Evolutionary conservation across 495 filamentous ascomycete species (phyloP).

Genomic region (Penicillium tannophilum): DNA sequence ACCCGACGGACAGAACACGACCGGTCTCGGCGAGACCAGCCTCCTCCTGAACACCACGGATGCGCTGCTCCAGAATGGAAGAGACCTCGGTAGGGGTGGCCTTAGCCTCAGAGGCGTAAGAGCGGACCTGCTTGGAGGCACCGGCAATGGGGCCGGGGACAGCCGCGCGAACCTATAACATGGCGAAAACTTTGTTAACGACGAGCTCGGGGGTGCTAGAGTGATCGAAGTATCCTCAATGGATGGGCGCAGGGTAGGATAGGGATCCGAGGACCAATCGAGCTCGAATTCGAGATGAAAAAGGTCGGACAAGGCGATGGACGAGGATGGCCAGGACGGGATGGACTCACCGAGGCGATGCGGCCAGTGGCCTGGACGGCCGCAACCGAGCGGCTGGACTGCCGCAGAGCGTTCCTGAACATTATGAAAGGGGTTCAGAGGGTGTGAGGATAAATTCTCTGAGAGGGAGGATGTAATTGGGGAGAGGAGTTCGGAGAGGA

Average conservation of each 20-base stretch:
- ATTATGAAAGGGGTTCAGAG: constrained; percentile 66
- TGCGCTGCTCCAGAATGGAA: constrained; percentile 98
- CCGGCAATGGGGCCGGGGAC: constrained; percentile 73
- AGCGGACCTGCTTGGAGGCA: constrained; percentile 76
- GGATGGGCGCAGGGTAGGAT: constrained; percentile 28
- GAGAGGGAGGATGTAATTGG: constrained; percentile 54
- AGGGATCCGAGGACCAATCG: constrained; percentile 39
- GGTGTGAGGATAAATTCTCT: constrained; percentile 49
- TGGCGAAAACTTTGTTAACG: constrained; percentile 52
- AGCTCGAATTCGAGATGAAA: constrained; percentile 45
- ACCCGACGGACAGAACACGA: constrained; percentile 98
- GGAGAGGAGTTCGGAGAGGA: constrained; percentile 49
- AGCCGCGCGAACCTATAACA: constrained; percentile 77
- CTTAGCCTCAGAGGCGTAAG: constrained; percentile 93
- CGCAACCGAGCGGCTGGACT: constrained; percentile 90
- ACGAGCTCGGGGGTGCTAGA: constrained; percentile 30
- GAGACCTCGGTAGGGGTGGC: constrained; percentile 96
- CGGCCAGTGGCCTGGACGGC: constrained; percentile 88
- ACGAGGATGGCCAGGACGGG: constrained; percentile 40
- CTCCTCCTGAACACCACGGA: constrained; percentile 97
- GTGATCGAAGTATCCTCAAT: constrained; percentile 29
- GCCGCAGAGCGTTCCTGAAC: constrained; percentile 97
- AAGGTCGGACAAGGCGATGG: constrained; percentile 30
- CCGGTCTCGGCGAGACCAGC: constrained; percentile 95
- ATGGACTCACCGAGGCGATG: constrained; percentile 84